These are phyloP conservation scores for Wickerhamiella nectarea DNA, from an alignment of 805 yeast genomes.

Conservation along the genomic window DNA sequence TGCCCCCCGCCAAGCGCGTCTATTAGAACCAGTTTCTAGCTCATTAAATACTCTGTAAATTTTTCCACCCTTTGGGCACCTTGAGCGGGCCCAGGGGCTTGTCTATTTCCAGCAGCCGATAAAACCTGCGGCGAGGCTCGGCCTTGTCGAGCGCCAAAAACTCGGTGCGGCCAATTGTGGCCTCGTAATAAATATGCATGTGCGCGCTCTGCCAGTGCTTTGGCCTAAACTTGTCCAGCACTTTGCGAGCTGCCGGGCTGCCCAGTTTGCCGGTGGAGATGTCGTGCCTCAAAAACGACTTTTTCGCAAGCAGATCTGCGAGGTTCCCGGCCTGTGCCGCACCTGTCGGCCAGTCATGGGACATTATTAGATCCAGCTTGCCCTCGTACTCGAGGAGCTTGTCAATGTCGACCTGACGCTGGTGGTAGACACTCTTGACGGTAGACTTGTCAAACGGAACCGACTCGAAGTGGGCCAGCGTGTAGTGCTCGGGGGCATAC, in stretches of 20 bases:
- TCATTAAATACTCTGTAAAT: no score
- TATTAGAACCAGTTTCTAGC: no score
- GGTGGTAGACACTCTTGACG: conserved; percentile 56
- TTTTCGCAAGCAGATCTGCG: conserved; percentile 35
- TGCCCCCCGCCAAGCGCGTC: conserved; percentile 94
- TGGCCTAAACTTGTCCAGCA: conserved; percentile 47
- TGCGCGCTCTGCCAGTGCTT: conserved; percentile 80
- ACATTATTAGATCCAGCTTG: conserved; percentile 42
- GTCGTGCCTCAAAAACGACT: conserved; percentile 59
- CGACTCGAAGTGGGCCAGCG: conserved; percentile 30
- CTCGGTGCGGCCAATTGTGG: conserved; percentile 27
- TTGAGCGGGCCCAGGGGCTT: conserved; percentile 19
- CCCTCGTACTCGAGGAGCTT: conserved; percentile 31
- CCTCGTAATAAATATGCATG: conserved; percentile 52
- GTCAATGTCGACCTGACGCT: conserved; percentile 44
- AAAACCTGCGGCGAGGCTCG: conserved; percentile 44
- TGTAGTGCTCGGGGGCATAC: conserved; percentile 40
- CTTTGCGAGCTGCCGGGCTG: conserved; percentile 46
- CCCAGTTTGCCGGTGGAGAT: conserved; percentile 51
- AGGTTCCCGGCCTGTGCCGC: conserved; percentile 53
- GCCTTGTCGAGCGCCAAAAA: conserved; percentile 83
- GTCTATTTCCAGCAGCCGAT: conserved; percentile 34
- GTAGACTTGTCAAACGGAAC: conserved; percentile 34
- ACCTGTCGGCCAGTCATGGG: conserved; percentile 93
- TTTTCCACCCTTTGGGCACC: background rate